Evolutionary conservation across 768 basidiomycete genomes (phyloP).

Genomic region (Lactarius evosmus): DNA sequence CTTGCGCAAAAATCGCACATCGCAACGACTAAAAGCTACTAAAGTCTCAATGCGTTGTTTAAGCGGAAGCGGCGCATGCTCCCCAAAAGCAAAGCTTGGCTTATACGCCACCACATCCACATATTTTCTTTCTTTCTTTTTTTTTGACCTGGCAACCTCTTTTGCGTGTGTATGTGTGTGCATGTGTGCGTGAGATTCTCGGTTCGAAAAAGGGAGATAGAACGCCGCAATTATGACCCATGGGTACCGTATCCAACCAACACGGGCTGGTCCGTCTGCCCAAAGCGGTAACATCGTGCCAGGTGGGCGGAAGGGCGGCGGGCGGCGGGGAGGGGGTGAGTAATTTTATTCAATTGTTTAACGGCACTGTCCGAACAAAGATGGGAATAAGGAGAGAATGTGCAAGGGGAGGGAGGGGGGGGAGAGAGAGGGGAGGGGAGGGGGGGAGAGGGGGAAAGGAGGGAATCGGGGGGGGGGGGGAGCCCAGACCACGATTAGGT

Average conservation of each 20-base stretch:
- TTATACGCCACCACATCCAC: background rate
- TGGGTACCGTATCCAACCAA: background rate
- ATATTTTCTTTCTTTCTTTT: background rate
- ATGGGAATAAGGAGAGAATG: background rate
- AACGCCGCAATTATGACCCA: slow-evolving; percentile 14
- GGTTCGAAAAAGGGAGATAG: background rate
- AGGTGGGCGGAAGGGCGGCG: background rate
- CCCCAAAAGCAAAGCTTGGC: background rate
- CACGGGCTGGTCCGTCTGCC: background rate
- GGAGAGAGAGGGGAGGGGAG: background rate
- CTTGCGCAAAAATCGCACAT: background rate
- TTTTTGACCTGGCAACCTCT: background rate
- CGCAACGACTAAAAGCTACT: too few species aligned
- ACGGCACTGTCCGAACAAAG: background rate
- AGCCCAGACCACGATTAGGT: background rate
- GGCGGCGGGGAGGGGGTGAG: too few species aligned
- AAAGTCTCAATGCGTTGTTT: background rate
- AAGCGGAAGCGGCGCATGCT: slow-evolving; percentile 2
- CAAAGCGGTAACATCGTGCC: slow-evolving; percentile 13
- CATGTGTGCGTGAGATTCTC: background rate
- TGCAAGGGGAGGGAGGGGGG: background rate
- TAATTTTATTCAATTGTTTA: slow-evolving; percentile 1
- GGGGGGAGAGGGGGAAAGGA: background rate
- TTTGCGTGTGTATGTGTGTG: too few species aligned
- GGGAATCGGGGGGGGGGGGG: background rate